Base-by-base conservation (phyloP, 176 grass and related monocot species). In the Oryza punctata region DNA sequence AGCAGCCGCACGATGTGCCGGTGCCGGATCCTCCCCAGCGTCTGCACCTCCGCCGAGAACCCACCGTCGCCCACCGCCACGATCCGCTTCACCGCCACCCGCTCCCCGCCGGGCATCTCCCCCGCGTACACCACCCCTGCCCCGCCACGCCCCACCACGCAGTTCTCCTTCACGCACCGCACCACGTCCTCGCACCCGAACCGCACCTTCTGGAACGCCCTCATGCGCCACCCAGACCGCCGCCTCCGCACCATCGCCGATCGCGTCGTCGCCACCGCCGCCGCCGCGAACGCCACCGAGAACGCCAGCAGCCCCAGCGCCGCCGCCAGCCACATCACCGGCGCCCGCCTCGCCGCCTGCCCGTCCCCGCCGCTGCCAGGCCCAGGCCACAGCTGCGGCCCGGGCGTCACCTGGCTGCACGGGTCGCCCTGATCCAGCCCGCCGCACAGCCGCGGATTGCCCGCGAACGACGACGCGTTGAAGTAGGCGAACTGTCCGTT, bases 71-170 rank as follows among this genome's bases (percentile, higher is more conserved):
- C 83, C 5, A 65, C 79, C 2, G 81, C 88, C 41, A 88, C 77
- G 70, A 96, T 73, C 61, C 91, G 76, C 78, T 96, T 96, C 77
- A 96, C 91, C 2, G 94, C 94, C 44, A 96, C 94, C 5, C 38
- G 1, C 32, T 96, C 94, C 3, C 94, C 94, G 35, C 85, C 80
- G 3, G 88, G 91, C 91, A 89, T 91, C 40, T 81, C 82, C 3
- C 91, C 94, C 24, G 88, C 85, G 79, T 96, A 96, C 67, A 96
- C 94, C 28, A 93, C 82, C 7, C 91, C 94, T 3, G 94, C 94
- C 0, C 94, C 94, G 28, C 94, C 94, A 6, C 86, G 87, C 2
- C 94, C 94, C 66, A 96, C 89, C 59, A 93, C 86, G n/a, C 73
- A 47, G 72, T 89, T 91, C 78, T 96, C 93, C 82, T 93, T 93